Evolutionary conservation across 2,329 filamentous ascomycete genomes (phyloP).

Genomic region (Microcyclospora pomicola): DNA sequence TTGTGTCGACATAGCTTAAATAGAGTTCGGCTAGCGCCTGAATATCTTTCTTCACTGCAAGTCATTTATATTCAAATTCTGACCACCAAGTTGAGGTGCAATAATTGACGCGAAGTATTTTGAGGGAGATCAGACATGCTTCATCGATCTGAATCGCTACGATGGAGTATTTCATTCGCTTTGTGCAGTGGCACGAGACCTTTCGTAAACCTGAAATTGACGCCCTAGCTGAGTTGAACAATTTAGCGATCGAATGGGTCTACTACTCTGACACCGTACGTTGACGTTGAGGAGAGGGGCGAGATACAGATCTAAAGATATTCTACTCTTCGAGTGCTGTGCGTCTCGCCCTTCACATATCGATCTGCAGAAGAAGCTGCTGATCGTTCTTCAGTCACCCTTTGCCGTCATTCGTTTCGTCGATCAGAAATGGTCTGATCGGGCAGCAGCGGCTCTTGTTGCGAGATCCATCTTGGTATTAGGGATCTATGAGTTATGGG

Average conservation of each 20-base stretch:
- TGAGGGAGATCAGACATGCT: not conserved
- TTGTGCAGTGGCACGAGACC: slow-evolving; percentile 79
- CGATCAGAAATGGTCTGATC: slow-evolving; percentile 4
- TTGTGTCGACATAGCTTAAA: too few relatives aligned
- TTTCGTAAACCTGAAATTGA: slow-evolving; percentile 77
- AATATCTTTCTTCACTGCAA: too few relatives aligned
- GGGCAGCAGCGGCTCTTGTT: slow-evolving; percentile 48
- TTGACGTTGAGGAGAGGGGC: slow-evolving; percentile 6
- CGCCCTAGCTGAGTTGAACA: slow-evolving; percentile 58
- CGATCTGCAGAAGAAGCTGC: not conserved
- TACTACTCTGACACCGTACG: slow-evolving; percentile 61
- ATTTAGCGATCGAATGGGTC: slow-evolving; percentile 56
- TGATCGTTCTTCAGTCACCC: slow-evolving; percentile 49
- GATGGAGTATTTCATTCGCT: slow-evolving; percentile 74
- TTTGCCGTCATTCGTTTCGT: slow-evolving; percentile 62
- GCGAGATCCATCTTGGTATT: slow-evolving; percentile 68
- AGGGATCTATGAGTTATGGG: slow-evolving; percentile 84
- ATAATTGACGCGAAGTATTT: too few relatives aligned
- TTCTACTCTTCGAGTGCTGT: slow-evolving; percentile 1
- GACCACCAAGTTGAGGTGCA: too few relatives aligned
- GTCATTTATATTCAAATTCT: too few relatives aligned
- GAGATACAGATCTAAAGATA: slow-evolving; percentile 1
- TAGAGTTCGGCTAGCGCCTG: too few relatives aligned
- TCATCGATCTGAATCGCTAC: not conserved
- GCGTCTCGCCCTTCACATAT: slow-evolving; percentile 4